Conservation (phyloP, 306 rosid species). For the Prosopis cineraria region DNA sequence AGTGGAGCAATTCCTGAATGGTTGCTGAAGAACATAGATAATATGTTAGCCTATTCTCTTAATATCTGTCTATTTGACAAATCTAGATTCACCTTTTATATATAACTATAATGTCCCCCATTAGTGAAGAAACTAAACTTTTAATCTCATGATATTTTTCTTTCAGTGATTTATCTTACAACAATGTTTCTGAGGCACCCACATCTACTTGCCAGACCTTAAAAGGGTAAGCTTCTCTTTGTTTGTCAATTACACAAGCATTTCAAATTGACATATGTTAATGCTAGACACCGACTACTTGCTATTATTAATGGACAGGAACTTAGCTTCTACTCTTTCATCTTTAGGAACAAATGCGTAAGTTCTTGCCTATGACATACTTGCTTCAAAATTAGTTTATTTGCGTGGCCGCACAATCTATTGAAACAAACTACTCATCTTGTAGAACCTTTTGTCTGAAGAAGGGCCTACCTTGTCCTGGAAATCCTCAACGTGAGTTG, state of each 20-base stretch:
- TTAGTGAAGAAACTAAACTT: neutral
- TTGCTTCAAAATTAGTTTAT: neutral
- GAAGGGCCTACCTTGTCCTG: constrained; percentile 63
- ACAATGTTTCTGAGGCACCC: constrained; percentile 56
- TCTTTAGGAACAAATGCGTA: constrained; percentile 46
- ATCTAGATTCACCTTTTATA: neutral
- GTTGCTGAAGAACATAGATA: constrained; percentile 32
- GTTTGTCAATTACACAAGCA: neutral
- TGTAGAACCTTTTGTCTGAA: constrained; percentile 60
- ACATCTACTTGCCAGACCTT: constrained; percentile 26
- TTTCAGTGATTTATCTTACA: constrained; percentile 85
- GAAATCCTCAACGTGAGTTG: constrained; percentile 53
- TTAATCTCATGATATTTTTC: constrained; percentile 21
- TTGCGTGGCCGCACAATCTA: constrained; percentile 1
- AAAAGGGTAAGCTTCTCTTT: constrained; percentile 54
- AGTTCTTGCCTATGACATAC: constrained; percentile 34
- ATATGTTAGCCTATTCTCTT: constrained; percentile 47
- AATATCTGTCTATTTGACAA: neutral
- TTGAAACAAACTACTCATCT: constrained; percentile 30
- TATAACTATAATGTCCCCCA: neutral
- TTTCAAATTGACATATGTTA: neutral
- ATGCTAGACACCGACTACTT: neutral
- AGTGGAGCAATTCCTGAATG: constrained; percentile 61
- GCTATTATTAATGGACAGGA: constrained; percentile 45
- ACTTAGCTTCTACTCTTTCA: constrained; percentile 66